Conservation (phyloP, 2,329 filamentous ascomycete species). For the Dothistroma septosporum region DNA sequence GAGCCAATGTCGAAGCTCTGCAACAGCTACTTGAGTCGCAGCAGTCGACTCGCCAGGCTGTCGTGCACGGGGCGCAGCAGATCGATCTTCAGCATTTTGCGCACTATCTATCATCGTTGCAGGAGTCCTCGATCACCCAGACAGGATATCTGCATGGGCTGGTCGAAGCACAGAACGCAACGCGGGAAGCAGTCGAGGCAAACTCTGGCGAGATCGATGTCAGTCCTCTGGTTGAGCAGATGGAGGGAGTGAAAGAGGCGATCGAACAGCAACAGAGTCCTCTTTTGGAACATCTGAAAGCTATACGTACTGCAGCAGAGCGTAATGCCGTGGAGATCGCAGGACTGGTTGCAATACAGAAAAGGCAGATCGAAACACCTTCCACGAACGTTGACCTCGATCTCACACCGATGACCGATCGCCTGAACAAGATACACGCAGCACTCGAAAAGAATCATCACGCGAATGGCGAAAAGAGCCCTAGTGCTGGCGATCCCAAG, state of each 20-base stretch:
- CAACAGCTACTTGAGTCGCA: constrained; percentile 2
- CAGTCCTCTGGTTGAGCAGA: constrained; percentile 20
- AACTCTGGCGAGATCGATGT: constrained; percentile 20
- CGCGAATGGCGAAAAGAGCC: constrained; percentile 2
- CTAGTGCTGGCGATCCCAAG: constrained; percentile 23
- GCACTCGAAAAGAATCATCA: constrained; percentile 19
- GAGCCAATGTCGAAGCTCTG: background rate
- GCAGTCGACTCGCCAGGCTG: background rate
- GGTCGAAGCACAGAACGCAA: constrained; percentile 23
- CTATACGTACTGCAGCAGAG: constrained; percentile 20
- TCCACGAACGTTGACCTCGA: constrained; percentile 17
- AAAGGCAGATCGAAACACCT: background rate
- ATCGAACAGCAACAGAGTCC: constrained; percentile 4
- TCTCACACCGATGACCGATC: constrained; percentile 27
- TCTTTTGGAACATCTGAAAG: constrained; percentile 11
- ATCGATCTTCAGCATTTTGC: background rate
- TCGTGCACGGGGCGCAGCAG: background rate
- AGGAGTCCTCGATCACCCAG: background rate
- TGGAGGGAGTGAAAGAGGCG: constrained; percentile 12
- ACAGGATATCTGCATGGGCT: constrained; percentile 14
- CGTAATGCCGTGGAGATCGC: constrained; percentile 21
- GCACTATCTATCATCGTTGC: background rate
- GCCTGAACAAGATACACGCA: constrained; percentile 22
- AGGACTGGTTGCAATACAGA: constrained; percentile 19
- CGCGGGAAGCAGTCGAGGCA: constrained; percentile 13